Evolutionary conservation across 495 filamentous ascomycete species (phyloP), one percentile per base, ranked within the genome.

Genomic region (Aspergillus carlsbadensis): DNA sequence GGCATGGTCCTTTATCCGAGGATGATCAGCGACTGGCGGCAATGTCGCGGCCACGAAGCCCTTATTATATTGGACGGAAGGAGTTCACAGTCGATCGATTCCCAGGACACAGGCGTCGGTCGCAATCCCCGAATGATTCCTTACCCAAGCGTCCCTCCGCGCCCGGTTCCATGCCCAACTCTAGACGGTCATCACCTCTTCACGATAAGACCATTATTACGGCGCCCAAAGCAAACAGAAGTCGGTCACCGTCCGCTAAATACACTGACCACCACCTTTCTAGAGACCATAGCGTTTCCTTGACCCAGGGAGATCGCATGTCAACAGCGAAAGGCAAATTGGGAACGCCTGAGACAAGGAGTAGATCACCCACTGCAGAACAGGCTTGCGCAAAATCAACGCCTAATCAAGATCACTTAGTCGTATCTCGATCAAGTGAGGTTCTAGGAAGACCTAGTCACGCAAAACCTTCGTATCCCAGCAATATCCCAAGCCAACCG

Each of bases 131-230:
- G 2, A 69, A 60, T 43, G 60, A 60, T 21, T 54, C 44, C 24
- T 62, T 62, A 5, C 66, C 72, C 26, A 58, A 57, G 18, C 65
- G 69, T 21, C 54, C 63, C 13, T 74, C 71, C 37, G 67, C 71
- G 3, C 62, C 61, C 24, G 63, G 56, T n/a, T 78, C 75, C n/a
- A 62, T 61, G 29, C 61, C 73, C 3, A 73, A 72, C 37, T 78
- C 72, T 41, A 69, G 70, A 51, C 62, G 69, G 33, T 72, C 73
- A n/a, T 75, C 73, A 13, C 71, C 72, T 17, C 58, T 62, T 39
- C 54, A 59, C 36, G 73, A 76, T 14, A 62, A 54, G 18, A 22
- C 49, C 15, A 65, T 63, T 51, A 65, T 62, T 53, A 20, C 62
- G 11, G 40, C 58, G 36, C 37, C 60, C 7, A 59, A 52, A 20